phyloP scores from a whole-genome alignment of 1,284 basidiomycete species.

The Boletellus sp. region DNA sequence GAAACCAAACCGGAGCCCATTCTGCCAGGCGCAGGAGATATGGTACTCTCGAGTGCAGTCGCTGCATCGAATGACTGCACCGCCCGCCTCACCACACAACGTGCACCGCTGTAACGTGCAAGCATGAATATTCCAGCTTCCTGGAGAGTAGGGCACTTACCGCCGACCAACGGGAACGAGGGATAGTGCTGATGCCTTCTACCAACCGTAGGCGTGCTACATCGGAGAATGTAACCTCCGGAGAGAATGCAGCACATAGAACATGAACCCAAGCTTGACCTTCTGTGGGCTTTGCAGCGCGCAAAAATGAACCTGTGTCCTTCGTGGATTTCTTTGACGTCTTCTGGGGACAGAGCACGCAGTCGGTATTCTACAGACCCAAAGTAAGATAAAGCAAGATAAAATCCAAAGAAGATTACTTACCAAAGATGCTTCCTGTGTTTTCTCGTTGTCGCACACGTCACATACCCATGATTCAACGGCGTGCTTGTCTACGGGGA shows the following conservation, averaged over 20 bases:
- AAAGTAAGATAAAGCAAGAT: constrained; percentile 6
- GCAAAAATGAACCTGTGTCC: constrained; percentile 67
- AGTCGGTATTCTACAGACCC: constrained; percentile 57
- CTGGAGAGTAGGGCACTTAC: constrained; percentile 39
- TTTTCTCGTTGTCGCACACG: constrained; percentile 77
- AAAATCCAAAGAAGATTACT: constrained; percentile 17
- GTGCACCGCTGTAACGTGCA: constrained; percentile 47
- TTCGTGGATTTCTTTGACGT: constrained; percentile 48
- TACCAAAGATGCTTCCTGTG: constrained; percentile 74
- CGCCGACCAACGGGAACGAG: constrained; percentile 59
- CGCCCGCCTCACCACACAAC: constrained; percentile 64
- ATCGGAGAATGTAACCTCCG: constrained; percentile 81
- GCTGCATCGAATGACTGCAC: constrained; percentile 80
- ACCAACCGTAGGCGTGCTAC: constrained; percentile 67
- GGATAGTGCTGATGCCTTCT: constrained; percentile 83
- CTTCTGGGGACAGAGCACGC: constrained; percentile 70
- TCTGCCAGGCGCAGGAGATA: constrained; percentile 85
- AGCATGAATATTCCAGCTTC: neutral
- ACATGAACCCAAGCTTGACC: constrained; percentile 92
- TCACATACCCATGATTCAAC: constrained; percentile 81
- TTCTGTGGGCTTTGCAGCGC: constrained; percentile 91
- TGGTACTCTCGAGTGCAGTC: constrained; percentile 84
- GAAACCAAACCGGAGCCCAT: constrained; percentile 84
- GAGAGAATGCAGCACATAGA: constrained; percentile 84
- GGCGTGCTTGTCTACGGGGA: constrained; percentile 55